Conservation (phyloP, 1,284 basidiomycete genomes). For the Irpex sp. region DNA sequence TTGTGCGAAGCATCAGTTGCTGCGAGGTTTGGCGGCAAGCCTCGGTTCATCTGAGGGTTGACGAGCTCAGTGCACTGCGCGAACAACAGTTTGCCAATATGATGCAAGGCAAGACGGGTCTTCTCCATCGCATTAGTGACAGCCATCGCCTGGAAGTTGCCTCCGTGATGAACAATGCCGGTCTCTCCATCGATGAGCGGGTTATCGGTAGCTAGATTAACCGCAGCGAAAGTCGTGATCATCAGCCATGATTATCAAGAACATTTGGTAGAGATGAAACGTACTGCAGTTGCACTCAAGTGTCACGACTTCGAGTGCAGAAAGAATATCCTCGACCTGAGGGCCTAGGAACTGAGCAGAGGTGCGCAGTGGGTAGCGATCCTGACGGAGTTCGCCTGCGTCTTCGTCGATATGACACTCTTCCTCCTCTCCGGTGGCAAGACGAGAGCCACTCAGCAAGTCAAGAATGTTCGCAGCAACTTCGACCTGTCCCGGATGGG, state of each 20-base stretch:
- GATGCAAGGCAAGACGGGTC: constrained; percentile 76
- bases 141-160: constrained; percentile 87
- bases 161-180: constrained; percentile 73
- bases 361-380: constrained; percentile 77
- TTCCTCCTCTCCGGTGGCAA: constrained; percentile 68
- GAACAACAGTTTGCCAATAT: constrained; percentile 82
- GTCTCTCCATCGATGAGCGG: constrained; percentile 69
- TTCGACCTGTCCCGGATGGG: constrained; percentile 86
- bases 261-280: constrained; percentile 28
- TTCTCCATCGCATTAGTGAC: constrained; percentile 89
- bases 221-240: neutral
- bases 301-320: constrained; percentile 59
- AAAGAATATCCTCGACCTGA: constrained; percentile 77
- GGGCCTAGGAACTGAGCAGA: constrained; percentile 86
- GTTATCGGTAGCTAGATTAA: constrained; percentile 62
- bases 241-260: constrained; percentile 3
- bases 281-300: constrained; percentile 85
- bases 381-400: constrained; percentile 66
- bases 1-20: constrained; percentile 80
- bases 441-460: constrained; percentile 67
- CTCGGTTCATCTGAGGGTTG: constrained; percentile 81
- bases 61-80: constrained; percentile 81
- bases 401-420: constrained; percentile 61
- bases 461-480: constrained; percentile 66
- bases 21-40: constrained; percentile 78